Conservation (phyloP, 2,329 filamentous ascomycete genomes). For the Colletotrichum camelliae region DNA sequence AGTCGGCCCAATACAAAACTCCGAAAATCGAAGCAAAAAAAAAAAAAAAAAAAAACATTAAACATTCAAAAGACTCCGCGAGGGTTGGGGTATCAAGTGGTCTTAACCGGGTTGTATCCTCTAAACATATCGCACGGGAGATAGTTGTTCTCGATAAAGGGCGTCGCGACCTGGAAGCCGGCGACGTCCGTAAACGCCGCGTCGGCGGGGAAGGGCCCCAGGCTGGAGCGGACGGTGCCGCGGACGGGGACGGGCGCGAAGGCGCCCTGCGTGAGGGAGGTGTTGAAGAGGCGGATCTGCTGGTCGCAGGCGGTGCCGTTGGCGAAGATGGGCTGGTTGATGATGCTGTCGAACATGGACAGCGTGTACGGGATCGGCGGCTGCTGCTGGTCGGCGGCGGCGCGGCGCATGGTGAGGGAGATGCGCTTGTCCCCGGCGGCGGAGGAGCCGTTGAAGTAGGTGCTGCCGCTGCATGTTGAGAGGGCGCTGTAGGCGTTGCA, state of each 20-base stretch:
- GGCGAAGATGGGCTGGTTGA: slow-evolving; percentile 58
- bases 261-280: slow-evolving; percentile 39
- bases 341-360: slow-evolving; percentile 53
- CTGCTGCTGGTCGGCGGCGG: neutral
- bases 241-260: slow-evolving; percentile 31
- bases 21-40: neutral
- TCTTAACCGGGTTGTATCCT: slow-evolving; percentile 18
- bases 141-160: slow-evolving; percentile 26
- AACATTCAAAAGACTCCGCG: neutral
- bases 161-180: slow-evolving; percentile 20
- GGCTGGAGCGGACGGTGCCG: slow-evolving; percentile 26
- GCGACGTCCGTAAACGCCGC: slow-evolving; percentile 2
- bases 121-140: slow-evolving; percentile 22
- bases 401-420: slow-evolving; percentile 24
- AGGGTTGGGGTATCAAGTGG: slow-evolving; percentile 13
- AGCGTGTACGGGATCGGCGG: slow-evolving; percentile 38
- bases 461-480: neutral
- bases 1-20: neutral
- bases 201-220: slow-evolving; percentile 29
- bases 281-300: slow-evolving; percentile 50
- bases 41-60: neutral
- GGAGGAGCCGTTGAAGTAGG: slow-evolving; percentile 23
- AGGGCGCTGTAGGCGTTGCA: slow-evolving; percentile 52
- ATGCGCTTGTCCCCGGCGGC: slow-evolving; percentile 11
- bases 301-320: slow-evolving; percentile 46